A percentile compares a stretch with the other conserved stretches of the same genome.
Conservation (phyloP, 2,329 filamentous ascomycete species). For the Paecilomyces sp. region DNA sequence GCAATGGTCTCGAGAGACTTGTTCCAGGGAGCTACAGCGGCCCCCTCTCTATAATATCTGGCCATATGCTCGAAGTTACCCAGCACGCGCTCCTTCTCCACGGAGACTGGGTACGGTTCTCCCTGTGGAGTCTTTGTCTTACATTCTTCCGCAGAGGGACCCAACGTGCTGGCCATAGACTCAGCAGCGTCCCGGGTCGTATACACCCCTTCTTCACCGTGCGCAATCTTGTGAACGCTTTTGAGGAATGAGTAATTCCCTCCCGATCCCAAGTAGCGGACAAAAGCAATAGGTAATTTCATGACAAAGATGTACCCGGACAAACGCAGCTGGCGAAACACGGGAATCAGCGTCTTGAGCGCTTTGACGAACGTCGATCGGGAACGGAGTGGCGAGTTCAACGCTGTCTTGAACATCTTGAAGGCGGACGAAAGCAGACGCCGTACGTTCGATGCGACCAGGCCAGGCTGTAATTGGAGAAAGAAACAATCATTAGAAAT, state of each 20-base stretch:
- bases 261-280: constrained; percentile 39
- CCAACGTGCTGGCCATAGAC: constrained; percentile 44
- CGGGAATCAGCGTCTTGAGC: constrained; percentile 35
- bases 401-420: constrained; percentile 46
- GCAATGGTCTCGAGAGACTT: constrained; percentile 46
- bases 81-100: constrained; percentile 29
- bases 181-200: constrained; percentile 34
- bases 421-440: constrained; percentile 35
- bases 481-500: background rate
- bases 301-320: constrained; percentile 52
- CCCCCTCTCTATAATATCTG: constrained; percentile 47
- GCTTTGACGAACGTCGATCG: constrained; percentile 40
- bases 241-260: constrained; percentile 45
- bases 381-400: constrained; percentile 36
- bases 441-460: constrained; percentile 36
- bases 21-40: constrained; percentile 40
- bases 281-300: constrained; percentile 41
- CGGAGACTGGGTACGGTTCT: constrained; percentile 34
- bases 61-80: constrained; percentile 47
- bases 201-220: constrained; percentile 26
- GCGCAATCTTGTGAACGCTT: constrained; percentile 31
- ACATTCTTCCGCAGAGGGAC: constrained; percentile 43
- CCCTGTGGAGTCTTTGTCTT: constrained; percentile 20
- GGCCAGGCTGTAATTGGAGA: constrained; percentile 26
- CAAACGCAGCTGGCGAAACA: constrained; percentile 41